Percentiles rank a stretch among this genome's conserved stretches.
Evolutionary conservation across 495 filamentous ascomycete genomes (phyloP).

Genomic region (Schizothecium vesticola): DNA sequence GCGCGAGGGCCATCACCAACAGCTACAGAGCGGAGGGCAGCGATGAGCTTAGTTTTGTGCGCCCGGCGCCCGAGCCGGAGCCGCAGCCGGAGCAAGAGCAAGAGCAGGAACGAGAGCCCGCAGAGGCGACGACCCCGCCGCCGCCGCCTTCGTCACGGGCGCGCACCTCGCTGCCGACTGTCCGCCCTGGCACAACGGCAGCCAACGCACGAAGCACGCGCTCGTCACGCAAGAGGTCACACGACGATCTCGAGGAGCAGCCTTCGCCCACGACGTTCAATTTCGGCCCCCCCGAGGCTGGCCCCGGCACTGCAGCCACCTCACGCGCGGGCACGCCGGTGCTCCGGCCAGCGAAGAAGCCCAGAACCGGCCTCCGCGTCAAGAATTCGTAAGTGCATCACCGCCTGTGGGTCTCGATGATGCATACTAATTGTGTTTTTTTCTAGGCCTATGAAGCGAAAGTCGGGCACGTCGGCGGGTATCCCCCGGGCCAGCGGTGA

Average conservation of each 20-base stretch:
- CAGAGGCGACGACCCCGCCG: not conserved
- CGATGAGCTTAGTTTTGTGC: constrained; percentile 14
- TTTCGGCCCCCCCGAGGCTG: constrained; percentile 32
- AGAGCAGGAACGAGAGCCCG: not conserved
- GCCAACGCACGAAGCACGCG: constrained; percentile 31
- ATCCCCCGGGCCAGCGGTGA: constrained; percentile 48
- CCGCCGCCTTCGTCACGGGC: constrained; percentile 9
- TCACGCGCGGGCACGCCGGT: constrained; percentile 55
- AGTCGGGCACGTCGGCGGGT: constrained; percentile 43
- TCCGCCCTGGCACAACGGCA: constrained; percentile 19
- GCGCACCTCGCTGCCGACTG: constrained; percentile 14
- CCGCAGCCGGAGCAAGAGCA: not conserved
- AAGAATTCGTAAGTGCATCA: constrained; percentile 62
- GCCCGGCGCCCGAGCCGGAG: not conserved
- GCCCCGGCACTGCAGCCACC: constrained; percentile 39
- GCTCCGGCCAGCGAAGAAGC: constrained; percentile 49
- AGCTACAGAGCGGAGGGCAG: constrained; percentile 1
- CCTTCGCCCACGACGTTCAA: constrained; percentile 40
- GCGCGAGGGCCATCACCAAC: constrained; percentile 21
- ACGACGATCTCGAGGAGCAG: constrained; percentile 43
- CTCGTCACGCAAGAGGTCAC: constrained; percentile 39
- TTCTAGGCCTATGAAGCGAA: constrained; percentile 52
- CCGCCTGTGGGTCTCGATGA: not conserved
- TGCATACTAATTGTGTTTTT: not conserved
- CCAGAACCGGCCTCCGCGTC: constrained; percentile 53